phyloP scores from a whole-genome alignment of 805 yeast genomes.

The Tetrapisispora pingtungensis region DNA sequence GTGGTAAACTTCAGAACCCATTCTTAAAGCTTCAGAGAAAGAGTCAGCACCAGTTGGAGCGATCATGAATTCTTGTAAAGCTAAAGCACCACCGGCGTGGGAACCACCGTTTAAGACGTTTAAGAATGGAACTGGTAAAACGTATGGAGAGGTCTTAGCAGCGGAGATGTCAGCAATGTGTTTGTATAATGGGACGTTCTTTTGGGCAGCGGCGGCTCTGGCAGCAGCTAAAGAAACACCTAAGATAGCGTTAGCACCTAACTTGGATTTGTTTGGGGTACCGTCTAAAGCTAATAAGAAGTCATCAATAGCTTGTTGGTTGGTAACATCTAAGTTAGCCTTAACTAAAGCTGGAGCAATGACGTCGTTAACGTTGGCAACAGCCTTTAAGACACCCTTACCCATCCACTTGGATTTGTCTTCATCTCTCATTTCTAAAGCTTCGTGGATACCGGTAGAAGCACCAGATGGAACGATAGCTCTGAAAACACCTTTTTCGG shows the following conservation, averaged over 20 bases:
- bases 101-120: constrained; percentile 99
- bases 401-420: constrained; percentile 98
- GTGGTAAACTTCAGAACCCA: constrained; percentile 98
- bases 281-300: constrained; percentile 86
- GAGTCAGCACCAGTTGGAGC: constrained; percentile 87
- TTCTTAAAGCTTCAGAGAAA: constrained; percentile 92
- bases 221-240: constrained; percentile 98
- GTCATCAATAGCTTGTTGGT: constrained; percentile 81
- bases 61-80: constrained; percentile 99
- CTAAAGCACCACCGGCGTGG: constrained; percentile 99
- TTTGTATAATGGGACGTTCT: constrained; percentile 84
- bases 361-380: constrained; percentile 86
- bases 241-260: constrained; percentile 97
- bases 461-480: constrained; percentile 99
- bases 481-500: constrained; percentile 89
- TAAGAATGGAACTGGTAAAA: constrained; percentile 98
- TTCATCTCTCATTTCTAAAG: constrained; percentile 95
- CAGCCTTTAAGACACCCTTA: constrained; percentile 97
- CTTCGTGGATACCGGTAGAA: constrained; percentile 98
- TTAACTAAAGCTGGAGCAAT: constrained; percentile 89
- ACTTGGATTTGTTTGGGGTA: constrained; percentile 92
- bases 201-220: constrained; percentile 96
- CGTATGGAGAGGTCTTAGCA: constrained; percentile 66
- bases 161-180: constrained; percentile 78
- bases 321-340: constrained; percentile 71